Conservation (phyloP, 2,329 filamentous ascomycete genomes). For the Colletotrichum orbiculare region DNA sequence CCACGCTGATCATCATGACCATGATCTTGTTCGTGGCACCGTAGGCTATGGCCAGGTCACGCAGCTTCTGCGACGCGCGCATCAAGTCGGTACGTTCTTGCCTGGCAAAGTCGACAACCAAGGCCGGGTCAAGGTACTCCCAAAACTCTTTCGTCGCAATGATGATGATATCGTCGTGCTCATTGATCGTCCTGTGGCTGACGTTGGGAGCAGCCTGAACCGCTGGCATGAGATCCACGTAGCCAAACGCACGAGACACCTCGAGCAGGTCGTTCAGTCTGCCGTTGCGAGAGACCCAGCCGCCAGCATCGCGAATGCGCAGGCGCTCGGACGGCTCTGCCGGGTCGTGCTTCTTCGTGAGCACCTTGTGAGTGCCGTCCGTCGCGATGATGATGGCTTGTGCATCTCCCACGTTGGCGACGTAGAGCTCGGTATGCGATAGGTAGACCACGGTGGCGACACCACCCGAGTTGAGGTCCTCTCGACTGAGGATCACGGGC, state of each 20-base stretch:
- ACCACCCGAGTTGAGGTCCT: conserved; percentile 89
- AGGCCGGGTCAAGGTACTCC: conserved; percentile 90
- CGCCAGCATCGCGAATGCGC: conserved; percentile 92
- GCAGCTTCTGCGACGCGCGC: conserved; percentile 92
- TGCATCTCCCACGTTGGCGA: conserved; percentile 95
- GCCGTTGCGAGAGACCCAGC: conserved; percentile 94
- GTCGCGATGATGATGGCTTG: conserved; percentile 96
- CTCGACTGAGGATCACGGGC: conserved; percentile 83
- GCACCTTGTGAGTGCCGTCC: conserved; percentile 82
- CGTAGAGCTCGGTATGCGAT: conserved; percentile 88
- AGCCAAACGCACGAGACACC: conserved; percentile 95
- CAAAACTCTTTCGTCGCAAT: conserved; percentile 93
- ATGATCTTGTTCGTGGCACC: conserved; percentile 95
- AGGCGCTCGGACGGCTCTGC: conserved; percentile 86
- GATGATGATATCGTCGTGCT: conserved; percentile 93
- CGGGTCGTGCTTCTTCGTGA: conserved; percentile 94
- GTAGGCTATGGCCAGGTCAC: conserved; percentile 95
- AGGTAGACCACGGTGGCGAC: conserved; percentile 94
- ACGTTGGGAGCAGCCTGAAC: conserved; percentile 93
- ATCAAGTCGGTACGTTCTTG: conserved; percentile 91
- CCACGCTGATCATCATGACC: conserved; percentile 98
- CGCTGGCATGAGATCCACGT: conserved; percentile 90
- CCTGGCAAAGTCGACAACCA: conserved; percentile 91
- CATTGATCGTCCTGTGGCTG: conserved; percentile 79
- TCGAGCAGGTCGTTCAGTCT: conserved; percentile 92